Percentiles rank a stretch among this genome's conserved stretches.
These are phyloP conservation scores for Debaryomycetaceae sp. DNA, from an alignment of 1,139 yeast genomes.

Conservation along the genomic window DNA sequence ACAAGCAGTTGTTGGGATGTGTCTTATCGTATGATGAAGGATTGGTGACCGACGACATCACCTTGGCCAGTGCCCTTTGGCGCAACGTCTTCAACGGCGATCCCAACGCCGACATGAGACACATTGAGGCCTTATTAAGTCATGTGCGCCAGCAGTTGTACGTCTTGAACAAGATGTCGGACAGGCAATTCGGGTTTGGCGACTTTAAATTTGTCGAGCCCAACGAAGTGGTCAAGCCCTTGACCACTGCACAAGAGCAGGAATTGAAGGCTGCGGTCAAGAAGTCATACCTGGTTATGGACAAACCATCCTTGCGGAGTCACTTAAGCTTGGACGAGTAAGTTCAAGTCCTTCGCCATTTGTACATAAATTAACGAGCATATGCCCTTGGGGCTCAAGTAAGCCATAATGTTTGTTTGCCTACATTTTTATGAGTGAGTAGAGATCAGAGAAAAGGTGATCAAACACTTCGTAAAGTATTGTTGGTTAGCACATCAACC, in stretches of 20 bases:
- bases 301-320: constrained; percentile 62
- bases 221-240: constrained; percentile 67
- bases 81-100: constrained; percentile 87
- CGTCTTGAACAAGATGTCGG: constrained; percentile 78
- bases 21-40: constrained; percentile 94
- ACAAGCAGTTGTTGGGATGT: constrained; percentile 84
- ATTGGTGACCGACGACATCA: constrained; percentile 73
- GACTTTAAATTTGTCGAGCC: constrained; percentile 85
- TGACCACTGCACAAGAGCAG: constrained; percentile 59
- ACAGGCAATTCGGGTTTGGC: constrained; percentile 90
- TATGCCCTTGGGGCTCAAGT: not conserved
- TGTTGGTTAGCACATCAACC: constrained; percentile 6
- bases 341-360: too few species aligned
- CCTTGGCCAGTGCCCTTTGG: constrained; percentile 86
- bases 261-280: constrained; percentile 38
- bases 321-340: constrained; percentile 58
- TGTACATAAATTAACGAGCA: not conserved
- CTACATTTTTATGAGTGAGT: not conserved
- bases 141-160: constrained; percentile 87
- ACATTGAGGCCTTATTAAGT: constrained; percentile 81
- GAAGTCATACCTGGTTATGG: constrained; percentile 29
- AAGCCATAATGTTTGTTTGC: not conserved
- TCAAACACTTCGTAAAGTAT: constrained; percentile 7
- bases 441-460: constrained; percentile 4
- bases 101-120: constrained; percentile 74